Evolutionary conservation across 169 alveolate species (phyloP), one percentile per base, ranked within the genome.

Genomic region (Hepatocystis sp.): DNA sequence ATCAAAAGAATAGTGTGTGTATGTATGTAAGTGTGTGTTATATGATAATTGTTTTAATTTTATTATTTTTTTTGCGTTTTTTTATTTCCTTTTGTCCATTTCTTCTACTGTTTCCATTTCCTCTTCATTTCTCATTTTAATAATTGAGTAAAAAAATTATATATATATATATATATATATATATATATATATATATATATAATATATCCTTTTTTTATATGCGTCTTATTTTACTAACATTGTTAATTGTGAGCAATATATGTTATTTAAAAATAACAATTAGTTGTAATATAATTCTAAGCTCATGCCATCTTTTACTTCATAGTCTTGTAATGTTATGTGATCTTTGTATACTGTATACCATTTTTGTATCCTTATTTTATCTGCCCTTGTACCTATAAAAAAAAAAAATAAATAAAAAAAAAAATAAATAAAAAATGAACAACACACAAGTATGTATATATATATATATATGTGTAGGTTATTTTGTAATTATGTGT

Each of bases 291-390:
- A 98, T 88, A 98, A 95, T 86, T 98, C 99, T 28, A 98, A 68
- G 25, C 98, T 97, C 99, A 97, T 97, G 1, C 99, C 99, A 85
- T 98, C 99, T 66, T 97, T 96, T 49, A 98, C 97, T 93, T 98
- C 99, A 85, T 98, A 98, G 89, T 98, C 99, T 86, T 96, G 99
- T 61, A 98, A 84, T 15, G 99, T 98, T 61, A 98, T 98, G 88
- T 98, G 99, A 89, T 98, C 99, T 93, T 98, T 98, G 94, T 95
- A 97, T 2, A 97, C 93, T 7, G 93, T 95, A 93, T 98, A 97
- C 97, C 99, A 96, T 91, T 98, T 98, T 88, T 98, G 98, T 2
- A 98, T 95, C 60, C 99, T 91, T 30, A 98, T 97, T 93, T 97
- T 98, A 34, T 98, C 99, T 34, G 98, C 95, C 40, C 99, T 93